Percentiles rank a stretch among this genome's conserved stretches.
Conservation (phyloP, 805 yeast genomes). For the Wickerhamiella azymoides region DNA sequence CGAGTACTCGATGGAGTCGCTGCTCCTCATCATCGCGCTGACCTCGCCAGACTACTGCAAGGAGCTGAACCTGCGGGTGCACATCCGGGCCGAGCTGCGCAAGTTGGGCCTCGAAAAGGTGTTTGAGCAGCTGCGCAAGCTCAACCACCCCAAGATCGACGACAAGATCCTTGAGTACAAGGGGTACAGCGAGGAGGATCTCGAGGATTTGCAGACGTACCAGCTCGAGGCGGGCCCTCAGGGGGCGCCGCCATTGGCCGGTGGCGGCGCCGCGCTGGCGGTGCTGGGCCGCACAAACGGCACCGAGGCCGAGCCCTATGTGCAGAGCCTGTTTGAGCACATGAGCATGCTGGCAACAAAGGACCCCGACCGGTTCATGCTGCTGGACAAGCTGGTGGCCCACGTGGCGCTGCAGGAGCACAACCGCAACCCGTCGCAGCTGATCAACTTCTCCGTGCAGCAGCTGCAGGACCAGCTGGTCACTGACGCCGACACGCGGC, state of each 20-base stretch:
- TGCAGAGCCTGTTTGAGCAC: slow-evolving; percentile 54
- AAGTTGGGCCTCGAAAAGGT: slow-evolving; percentile 43
- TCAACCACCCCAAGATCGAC: slow-evolving; percentile 44
- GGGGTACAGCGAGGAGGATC: slow-evolving; percentile 32
- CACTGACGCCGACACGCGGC: slow-evolving; percentile 74
- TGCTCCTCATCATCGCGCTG: slow-evolving; percentile 57
- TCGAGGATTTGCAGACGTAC: slow-evolving; percentile 30
- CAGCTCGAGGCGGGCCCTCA: no score
- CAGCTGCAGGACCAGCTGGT: slow-evolving; percentile 54
- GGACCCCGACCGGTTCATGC: slow-evolving; percentile 36
- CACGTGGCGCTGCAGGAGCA: slow-evolving; percentile 31
- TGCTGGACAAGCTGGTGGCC: slow-evolving; percentile 50
- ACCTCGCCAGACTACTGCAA: slow-evolving; percentile 20
- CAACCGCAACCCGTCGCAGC: slow-evolving; percentile 34
- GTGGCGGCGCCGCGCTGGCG: slow-evolving; percentile 48
- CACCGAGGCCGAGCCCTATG: slow-evolving; percentile 43
- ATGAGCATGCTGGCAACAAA: slow-evolving; percentile 34
- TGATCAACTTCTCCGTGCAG: slow-evolving; percentile 65
- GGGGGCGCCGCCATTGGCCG: neutral
- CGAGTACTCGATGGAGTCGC: slow-evolving; percentile 59
- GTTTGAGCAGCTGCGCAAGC: slow-evolving; percentile 36
- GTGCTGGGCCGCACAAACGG: slow-evolving; percentile 47
- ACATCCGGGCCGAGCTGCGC: slow-evolving; percentile 45
- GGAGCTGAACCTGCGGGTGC: slow-evolving; percentile 31
- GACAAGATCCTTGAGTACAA: slow-evolving; percentile 54